Base-by-base conservation (phyloP, 805 yeast species). In the Candida saitoana region DNA sequence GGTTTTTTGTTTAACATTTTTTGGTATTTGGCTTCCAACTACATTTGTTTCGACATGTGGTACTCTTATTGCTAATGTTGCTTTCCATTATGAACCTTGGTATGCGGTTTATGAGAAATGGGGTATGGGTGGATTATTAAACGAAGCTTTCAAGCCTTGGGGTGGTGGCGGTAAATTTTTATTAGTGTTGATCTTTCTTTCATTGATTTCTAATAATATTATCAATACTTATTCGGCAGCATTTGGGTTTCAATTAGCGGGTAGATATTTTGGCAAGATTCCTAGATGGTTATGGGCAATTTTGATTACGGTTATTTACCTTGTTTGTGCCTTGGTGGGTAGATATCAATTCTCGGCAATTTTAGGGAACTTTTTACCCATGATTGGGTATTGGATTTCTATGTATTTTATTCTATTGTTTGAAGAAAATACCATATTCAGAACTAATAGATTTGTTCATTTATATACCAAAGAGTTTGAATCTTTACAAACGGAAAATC, bases 301-400 rank as follows among this genome's bases (percentile, higher is more conserved):
- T 34, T 59, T 76, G 3, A 73, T 83, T 18, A 82, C 88, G 11
- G 74, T 69, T 1, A 64, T 84, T 17, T 84, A 82, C 53, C 67
- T 85, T 47, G 78, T 83, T 3, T 76, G 87, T 57, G 82, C 95
- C 1, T 63, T 87, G 45, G 90, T 77, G 17, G 96, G 96, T 8
- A 73, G 84, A 51, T 66, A 82, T 56, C 80, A 82, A 51, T 84
- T 88, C 57, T 71, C 87, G 43, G 71, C 79, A 2, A 86, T 88
- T 45, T 66, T 87, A 50, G 80, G 87, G 8, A 87, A 87, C 54
- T 87, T 87, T 62, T 67, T 87, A 53, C 96, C 96, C 7, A 87
- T 87, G 96, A 76, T 87, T 44, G 95, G 95, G 2, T 87, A 87
- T 63, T 87, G 96, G 96, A 77, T 86, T 42, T 78, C 90, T 44